Evolutionary conservation across 768 basidiomycete species (phyloP), one percentile per base, ranked within the genome.

Genomic region (Lactifluus echinatus): DNA sequence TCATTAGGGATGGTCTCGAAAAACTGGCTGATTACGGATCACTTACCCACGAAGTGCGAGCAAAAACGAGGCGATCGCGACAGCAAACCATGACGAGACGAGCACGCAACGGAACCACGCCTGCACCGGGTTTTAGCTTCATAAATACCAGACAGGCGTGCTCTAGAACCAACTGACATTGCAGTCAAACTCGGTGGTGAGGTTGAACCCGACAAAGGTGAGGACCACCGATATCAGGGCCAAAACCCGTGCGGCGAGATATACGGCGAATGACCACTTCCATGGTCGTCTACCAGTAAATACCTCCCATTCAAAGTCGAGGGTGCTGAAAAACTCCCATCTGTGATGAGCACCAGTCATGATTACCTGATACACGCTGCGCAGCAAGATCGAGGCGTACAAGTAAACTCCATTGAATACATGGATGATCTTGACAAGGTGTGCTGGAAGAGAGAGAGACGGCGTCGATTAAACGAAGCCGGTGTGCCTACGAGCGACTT

Each of bases 261-360:
- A 62, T 19, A 55, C 43, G 29, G 37, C 57, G 37, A 60, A 60
- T 15, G 61, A 62, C 61, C 61, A 62, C 33, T 59, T 60, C 58
- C 58, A 60, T 7, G 58, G 61, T n/a, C 61, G 53, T 45, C 43
- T 44, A 37, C 61, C 58, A 0, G 61, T 60, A 50, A 60, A 62
- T 28, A 62, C 52, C 31, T 62, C 53, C 59, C 47, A 51, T 53
- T 60, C 58, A 33, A 62, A 62, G 31, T 50, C 51, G 17, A 62
- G 51, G 24, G 61, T 60, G 17, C 53, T 62, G 39, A 60, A 4
- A 12, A 55, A 62, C 46, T 62, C 61, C 61, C 61, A 62, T 60
- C 61, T 62, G 26, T 12, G 29, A 24, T 33, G 37, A 46, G 29
- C 2, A 11, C 23, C 23, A 42, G 37, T 57, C 10, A 55, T 24